A percentile compares a stretch with the other conserved stretches of the same genome.
These are phyloP conservation scores for Tolypocladium nubicola DNA, from an alignment of 2,329 filamentous ascomycete species.

Conservation along the genomic window DNA sequence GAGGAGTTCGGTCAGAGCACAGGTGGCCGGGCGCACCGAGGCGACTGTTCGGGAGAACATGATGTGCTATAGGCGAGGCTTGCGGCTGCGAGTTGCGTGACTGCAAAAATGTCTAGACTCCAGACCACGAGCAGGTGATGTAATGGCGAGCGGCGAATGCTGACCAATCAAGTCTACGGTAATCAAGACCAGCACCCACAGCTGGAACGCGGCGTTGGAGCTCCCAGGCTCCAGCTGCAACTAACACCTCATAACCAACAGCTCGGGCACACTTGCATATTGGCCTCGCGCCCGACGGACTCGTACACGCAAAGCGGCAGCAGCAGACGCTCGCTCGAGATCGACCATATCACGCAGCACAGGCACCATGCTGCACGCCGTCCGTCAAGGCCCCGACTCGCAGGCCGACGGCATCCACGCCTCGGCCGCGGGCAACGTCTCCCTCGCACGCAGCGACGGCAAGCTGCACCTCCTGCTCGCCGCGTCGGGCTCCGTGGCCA, in stretches of 20 bases:
- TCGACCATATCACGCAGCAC: neutral
- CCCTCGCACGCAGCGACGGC: conserved; percentile 22
- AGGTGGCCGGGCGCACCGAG: conserved; percentile 8
- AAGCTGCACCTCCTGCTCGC: conserved; percentile 32
- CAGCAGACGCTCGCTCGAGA: neutral
- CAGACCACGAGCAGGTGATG: neutral
- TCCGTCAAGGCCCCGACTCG: neutral
- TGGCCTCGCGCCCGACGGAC: neutral
- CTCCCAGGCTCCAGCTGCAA: neutral
- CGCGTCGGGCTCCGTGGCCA: conserved; percentile 56
- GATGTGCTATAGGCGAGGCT: neutral
- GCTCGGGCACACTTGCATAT: neutral
- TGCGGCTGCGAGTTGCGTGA: neutral
- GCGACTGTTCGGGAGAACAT: conserved; percentile 15
- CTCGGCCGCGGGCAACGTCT: conserved; percentile 20
- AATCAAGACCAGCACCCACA: neutral
- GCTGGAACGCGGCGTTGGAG: neutral
- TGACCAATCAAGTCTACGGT: conserved; percentile 1
- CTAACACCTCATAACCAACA: neutral
- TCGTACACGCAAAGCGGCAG: neutral
- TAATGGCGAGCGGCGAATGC: neutral
- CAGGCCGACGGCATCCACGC: conserved; percentile 1
- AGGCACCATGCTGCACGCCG: neutral
- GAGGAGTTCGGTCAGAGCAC: neutral
- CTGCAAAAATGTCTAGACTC: neutral